Percentiles rank a stretch among this genome's conserved stretches.
Conservation (phyloP, 176 grass and related monocot species). For the Rhynchospora tenuis region DNA sequence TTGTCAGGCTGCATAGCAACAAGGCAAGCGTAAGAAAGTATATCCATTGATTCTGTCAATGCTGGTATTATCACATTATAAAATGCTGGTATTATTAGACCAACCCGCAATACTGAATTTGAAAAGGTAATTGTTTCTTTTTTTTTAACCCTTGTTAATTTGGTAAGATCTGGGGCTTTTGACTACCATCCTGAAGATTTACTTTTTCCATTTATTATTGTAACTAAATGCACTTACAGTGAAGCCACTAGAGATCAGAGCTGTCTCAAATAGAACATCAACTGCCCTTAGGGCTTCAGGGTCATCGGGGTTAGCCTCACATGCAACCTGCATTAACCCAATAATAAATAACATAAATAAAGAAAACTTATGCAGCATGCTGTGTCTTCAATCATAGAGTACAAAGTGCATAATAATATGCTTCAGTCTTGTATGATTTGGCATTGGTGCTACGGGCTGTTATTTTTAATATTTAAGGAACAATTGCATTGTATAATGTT, state of each 20-base stretch:
- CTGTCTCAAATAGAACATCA: constrained; percentile 87
- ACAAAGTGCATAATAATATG: background rate
- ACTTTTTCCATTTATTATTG: background rate
- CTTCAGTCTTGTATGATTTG: background rate
- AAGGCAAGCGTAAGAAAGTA: background rate
- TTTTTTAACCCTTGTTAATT: background rate
- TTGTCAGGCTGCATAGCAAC: constrained; percentile 61
- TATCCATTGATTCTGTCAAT: background rate
- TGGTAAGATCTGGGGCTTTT: background rate
- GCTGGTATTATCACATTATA: no score
- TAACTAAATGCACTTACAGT: constrained; percentile 45
- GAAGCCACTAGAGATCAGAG: constrained; percentile 95
- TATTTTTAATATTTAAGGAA: background rate
- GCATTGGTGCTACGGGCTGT: background rate
- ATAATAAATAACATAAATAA: background rate
- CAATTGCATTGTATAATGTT: background rate
- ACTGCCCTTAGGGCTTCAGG: constrained; percentile 67
- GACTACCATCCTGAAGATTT: background rate
- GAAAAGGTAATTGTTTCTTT: background rate
- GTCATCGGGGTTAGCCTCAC: constrained; percentile 63
- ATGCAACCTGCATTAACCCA: constrained; percentile 51
- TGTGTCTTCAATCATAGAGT: background rate
- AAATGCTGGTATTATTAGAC: background rate
- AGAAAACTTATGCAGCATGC: background rate
- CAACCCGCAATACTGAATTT: background rate